phyloP scores from a whole-genome alignment of 495 filamentous ascomycete genomes.

The Hypomontagnella submonticulosa region DNA sequence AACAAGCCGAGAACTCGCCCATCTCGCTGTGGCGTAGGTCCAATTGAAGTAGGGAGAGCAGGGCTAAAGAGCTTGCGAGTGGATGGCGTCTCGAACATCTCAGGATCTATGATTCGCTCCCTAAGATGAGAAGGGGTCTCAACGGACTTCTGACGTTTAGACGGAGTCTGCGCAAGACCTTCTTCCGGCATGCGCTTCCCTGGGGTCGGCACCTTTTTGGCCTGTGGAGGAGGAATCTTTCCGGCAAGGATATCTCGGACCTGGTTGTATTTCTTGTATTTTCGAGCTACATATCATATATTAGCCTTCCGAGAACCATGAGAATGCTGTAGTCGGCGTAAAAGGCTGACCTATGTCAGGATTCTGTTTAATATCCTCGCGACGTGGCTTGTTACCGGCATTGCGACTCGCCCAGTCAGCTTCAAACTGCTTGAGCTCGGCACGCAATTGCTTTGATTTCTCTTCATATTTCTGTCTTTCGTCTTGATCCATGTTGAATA shows the following conservation, averaged over 20 bases:
- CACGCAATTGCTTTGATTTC: slow-evolving; percentile 65
- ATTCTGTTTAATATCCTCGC: slow-evolving; percentile 88
- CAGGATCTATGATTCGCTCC: slow-evolving; percentile 55
- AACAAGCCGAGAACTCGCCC: slow-evolving; percentile 91
- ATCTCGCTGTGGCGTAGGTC: slow-evolving; percentile 91
- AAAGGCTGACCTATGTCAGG: slow-evolving; percentile 75
- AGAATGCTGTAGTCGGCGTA: not conserved
- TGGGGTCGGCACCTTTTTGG: slow-evolving; percentile 49
- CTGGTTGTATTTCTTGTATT: slow-evolving; percentile 91
- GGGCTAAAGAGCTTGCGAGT: slow-evolving; percentile 71
- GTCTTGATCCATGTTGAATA: slow-evolving; percentile 55
- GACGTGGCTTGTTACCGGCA: slow-evolving; percentile 78
- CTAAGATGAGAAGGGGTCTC: slow-evolving; percentile 35
- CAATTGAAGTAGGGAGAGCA: slow-evolving; percentile 65
- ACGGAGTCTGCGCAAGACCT: slow-evolving; percentile 55
- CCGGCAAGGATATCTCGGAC: slow-evolving; percentile 70
- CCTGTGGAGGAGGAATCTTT: slow-evolving; percentile 55
- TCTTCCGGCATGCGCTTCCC: slow-evolving; percentile 52
- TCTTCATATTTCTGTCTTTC: slow-evolving; percentile 52
- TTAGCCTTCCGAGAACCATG: slow-evolving; percentile 7
- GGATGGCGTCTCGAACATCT: slow-evolving; percentile 67
- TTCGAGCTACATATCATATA: slow-evolving; percentile 66
- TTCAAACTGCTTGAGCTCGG: slow-evolving; percentile 90
- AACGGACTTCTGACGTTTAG: slow-evolving; percentile 41
- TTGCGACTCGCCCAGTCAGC: slow-evolving; percentile 75